phyloP scores from a whole-genome alignment of 148 eudicot genomes.

The Pharnaceum exiguum region DNA sequence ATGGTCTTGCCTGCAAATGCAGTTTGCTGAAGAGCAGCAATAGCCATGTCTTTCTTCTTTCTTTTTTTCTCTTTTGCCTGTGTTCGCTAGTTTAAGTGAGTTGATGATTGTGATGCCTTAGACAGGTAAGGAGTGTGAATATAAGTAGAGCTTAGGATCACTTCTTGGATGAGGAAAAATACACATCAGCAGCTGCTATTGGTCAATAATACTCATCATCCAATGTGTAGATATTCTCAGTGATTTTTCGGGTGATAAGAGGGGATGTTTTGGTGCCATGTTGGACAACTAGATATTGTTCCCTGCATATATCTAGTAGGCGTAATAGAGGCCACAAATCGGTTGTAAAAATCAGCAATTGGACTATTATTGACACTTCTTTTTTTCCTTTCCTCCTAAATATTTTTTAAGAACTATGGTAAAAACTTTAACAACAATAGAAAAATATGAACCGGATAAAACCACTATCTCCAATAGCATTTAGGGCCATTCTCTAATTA shows the following conservation, averaged over 20 bases:
- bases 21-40: constrained; percentile 48
- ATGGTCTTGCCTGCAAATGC: constrained; percentile 51
- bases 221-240: constrained; percentile 12
- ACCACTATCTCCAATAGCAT: too few relatives aligned
- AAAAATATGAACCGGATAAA: too few relatives aligned
- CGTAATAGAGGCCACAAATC: constrained; percentile 2
- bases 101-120: neutral
- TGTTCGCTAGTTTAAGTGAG: neutral
- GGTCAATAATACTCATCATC: constrained; percentile 31
- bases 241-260: constrained; percentile 20
- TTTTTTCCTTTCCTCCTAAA: neutral
- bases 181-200: constrained; percentile 41
- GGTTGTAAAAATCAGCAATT: neutral
- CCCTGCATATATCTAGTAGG: neutral
- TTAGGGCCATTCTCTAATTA: too few relatives aligned
- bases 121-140: constrained; percentile 7
- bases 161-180: constrained; percentile 38
- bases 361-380: neutral
- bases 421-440: too few relatives aligned
- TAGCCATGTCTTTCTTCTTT: constrained; percentile 31
- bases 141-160: constrained; percentile 23
- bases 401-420: too few relatives aligned
- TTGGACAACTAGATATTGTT: constrained; percentile 17
- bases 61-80: neutral
- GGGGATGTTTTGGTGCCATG: constrained; percentile 17